These are phyloP conservation scores for Colletotrichum echinochloae DNA, from an alignment of 2,329 filamentous ascomycete genomes.

Conservation along the genomic window DNA sequence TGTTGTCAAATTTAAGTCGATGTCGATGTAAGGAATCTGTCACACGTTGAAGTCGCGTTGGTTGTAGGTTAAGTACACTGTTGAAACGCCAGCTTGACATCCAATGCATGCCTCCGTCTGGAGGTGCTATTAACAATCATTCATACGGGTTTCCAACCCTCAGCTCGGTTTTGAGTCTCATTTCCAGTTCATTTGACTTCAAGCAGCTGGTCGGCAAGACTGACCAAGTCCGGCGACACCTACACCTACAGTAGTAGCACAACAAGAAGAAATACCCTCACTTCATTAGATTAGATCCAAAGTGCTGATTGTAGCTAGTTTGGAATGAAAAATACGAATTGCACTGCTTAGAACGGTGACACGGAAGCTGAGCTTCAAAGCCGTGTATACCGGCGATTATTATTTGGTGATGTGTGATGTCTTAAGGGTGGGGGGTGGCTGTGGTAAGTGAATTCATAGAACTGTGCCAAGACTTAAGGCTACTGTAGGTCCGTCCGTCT, in stretches of 20 bases:
- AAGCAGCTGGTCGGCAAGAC: not conserved
- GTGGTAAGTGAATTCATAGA: no score
- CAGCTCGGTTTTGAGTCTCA: not conserved
- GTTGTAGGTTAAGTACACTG: no score
- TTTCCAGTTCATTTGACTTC: not conserved
- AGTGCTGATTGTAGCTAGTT: no score
- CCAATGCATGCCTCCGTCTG: not conserved
- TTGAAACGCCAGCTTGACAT: no score
- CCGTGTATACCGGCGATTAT: no score
- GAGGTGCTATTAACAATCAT: not conserved
- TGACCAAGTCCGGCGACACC: not conserved
- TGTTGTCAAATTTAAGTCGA: no score
- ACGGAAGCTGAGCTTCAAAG: no score
- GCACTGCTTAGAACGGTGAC: no score
- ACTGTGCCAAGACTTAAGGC: not conserved
- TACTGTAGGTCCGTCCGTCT: not conserved
- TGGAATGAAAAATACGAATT: no score
- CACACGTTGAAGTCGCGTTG: no score
- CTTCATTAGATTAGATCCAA: not conserved
- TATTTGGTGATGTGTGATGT: not conserved
- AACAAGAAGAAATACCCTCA: not conserved
- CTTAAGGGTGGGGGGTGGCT: not conserved
- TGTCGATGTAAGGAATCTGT: no score
- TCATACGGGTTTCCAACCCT: not conserved
- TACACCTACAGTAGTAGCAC: no score